These are phyloP conservation scores for Achaetomiella virescens DNA, from an alignment of 495 filamentous ascomycete genomes.

Conservation along the genomic window DNA sequence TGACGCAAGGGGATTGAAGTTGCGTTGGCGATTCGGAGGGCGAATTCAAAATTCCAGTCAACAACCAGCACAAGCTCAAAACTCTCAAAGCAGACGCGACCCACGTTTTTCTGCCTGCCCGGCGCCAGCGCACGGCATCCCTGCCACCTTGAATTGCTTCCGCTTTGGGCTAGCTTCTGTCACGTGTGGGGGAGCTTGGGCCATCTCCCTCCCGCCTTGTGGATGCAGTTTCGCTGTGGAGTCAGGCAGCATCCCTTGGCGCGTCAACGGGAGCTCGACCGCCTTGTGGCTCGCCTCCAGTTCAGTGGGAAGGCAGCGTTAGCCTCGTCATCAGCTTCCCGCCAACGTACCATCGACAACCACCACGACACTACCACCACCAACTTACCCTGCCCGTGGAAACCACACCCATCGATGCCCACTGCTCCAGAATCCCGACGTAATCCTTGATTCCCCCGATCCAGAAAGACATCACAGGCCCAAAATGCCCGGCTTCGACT, in stretches of 20 bases:
- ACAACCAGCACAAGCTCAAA: neutral
- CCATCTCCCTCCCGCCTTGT: neutral
- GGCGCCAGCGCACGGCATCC: slow-evolving; percentile 11
- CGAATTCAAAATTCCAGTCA: neutral
- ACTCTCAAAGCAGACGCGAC: slow-evolving; percentile 17
- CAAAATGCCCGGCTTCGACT: slow-evolving; percentile 97
- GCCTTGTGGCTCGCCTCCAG: slow-evolving; percentile 13
- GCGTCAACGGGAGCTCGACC: slow-evolving; percentile 8
- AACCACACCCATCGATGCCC: neutral
- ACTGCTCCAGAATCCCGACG: neutral
- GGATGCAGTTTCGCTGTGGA: slow-evolving; percentile 4
- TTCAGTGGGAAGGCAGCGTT: slow-evolving; percentile 29
- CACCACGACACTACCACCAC: slow-evolving; percentile 2
- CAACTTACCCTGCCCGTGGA: neutral
- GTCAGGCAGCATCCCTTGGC: slow-evolving; percentile 21
- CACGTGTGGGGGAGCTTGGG: slow-evolving; percentile 32
- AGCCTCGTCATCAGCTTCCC: slow-evolving; percentile 38
- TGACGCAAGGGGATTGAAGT: neutral
- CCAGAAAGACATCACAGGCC: slow-evolving; percentile 11
- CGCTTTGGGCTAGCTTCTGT: slow-evolving; percentile 11
- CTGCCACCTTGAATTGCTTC: slow-evolving; percentile 11
- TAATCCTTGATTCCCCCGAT: neutral
- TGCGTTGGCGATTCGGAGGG: neutral
- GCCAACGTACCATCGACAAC: slow-evolving; percentile 12
- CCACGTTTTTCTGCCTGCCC: slow-evolving; percentile 26